Percentiles rank a stretch among this genome's conserved stretches.
These are phyloP conservation scores for Apophysomyces elegans DNA, from an alignment of 371 early-diverging fungal species.

Conservation along the genomic window DNA sequence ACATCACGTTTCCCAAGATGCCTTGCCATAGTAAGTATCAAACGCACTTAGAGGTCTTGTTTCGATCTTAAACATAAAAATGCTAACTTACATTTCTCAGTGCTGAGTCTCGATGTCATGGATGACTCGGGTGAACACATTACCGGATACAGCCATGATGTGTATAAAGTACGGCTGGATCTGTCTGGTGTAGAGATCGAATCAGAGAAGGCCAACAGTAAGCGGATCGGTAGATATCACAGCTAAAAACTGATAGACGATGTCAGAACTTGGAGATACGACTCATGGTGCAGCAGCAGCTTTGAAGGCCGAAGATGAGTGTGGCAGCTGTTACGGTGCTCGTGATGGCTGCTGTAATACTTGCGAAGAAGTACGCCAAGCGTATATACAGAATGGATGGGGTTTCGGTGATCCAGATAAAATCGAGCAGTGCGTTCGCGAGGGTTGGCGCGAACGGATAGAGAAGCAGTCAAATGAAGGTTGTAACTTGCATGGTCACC, in stretches of 20 bases:
- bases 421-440: constrained; percentile 92
- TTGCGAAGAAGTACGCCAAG: constrained; percentile 90
- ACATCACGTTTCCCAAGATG: constrained; percentile 89
- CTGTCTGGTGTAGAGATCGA: constrained; percentile 69
- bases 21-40: constrained; percentile 83
- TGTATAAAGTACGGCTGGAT: constrained; percentile 82
- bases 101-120: constrained; percentile 92
- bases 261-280: constrained; percentile 51
- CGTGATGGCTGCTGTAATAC: constrained; percentile 90
- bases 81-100: constrained; percentile 31
- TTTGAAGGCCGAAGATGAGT: constrained; percentile 52
- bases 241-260: background rate
- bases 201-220: constrained; percentile 57
- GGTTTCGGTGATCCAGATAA: constrained; percentile 70
- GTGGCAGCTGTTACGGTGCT: constrained; percentile 93
- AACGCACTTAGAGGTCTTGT: background rate
- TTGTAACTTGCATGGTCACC: constrained; percentile 82
- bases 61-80: background rate
- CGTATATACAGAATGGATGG: constrained; percentile 86
- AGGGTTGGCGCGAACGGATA: constrained; percentile 81
- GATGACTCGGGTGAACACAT: constrained; percentile 92
- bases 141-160: constrained; percentile 76
- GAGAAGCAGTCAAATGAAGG: constrained; percentile 86
- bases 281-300: constrained; percentile 46
- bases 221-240: constrained; percentile 2